These are phyloP conservation scores for Helotiales sp. DNA, from an alignment of 2,329 filamentous ascomycete species.

Conservation along the genomic window DNA sequence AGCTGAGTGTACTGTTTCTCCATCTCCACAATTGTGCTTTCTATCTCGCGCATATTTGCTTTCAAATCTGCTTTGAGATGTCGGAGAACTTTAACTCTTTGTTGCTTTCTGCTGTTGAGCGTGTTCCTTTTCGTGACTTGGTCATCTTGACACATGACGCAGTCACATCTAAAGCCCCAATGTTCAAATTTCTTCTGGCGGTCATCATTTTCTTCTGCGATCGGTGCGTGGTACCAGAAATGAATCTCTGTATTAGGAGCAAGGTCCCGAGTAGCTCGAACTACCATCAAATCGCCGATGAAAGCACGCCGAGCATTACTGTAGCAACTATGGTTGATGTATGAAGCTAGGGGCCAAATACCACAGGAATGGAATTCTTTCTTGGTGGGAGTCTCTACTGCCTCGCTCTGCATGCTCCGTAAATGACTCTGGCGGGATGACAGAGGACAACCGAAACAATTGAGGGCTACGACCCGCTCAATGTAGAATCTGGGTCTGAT, in stretches of 20 bases:
- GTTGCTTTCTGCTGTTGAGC: background rate
- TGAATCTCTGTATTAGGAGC: slow-evolving; percentile 45
- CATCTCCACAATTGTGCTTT: background rate
- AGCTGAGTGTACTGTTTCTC: slow-evolving; percentile 27
- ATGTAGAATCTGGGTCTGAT: background rate
- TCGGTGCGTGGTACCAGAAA: slow-evolving; percentile 39
- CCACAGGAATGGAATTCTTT: slow-evolving; percentile 36
- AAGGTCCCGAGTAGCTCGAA: slow-evolving; percentile 48
- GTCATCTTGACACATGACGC: slow-evolving; percentile 38
- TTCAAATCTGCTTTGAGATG: background rate
- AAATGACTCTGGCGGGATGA: background rate
- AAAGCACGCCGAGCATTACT: slow-evolving; percentile 48
- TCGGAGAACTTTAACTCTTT: background rate
- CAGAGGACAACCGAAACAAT: background rate
- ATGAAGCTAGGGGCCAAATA: slow-evolving; percentile 49
- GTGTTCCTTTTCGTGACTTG: background rate
- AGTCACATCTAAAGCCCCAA: slow-evolving; percentile 46
- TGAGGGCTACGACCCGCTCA: background rate
- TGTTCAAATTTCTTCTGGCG: slow-evolving; percentile 31
- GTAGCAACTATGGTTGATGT: slow-evolving; percentile 54
- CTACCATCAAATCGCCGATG: slow-evolving; percentile 54
- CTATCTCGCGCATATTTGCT: background rate
- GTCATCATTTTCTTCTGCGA: slow-evolving; percentile 27
- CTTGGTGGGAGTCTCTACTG: slow-evolving; percentile 11
- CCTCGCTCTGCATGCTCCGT: background rate